Evolutionary conservation across 192 early-diverging fungal species (phyloP), one percentile per base, ranked within the genome.

Genomic region (Geranomyces variabilis): DNA sequence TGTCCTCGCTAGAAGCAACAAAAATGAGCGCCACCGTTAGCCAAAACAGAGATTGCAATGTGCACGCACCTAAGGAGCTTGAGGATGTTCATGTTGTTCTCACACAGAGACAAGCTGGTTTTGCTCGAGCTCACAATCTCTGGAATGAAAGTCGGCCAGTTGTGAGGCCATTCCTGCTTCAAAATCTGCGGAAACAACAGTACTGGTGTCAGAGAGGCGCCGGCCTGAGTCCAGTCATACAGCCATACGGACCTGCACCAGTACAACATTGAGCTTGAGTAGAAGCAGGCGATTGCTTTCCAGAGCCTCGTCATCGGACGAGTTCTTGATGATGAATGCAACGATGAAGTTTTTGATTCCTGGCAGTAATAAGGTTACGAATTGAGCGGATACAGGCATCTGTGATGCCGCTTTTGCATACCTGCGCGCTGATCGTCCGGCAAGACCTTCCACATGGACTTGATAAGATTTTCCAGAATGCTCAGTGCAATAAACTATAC

Each of bases 131-230:
- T 82, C 31, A 99, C 94, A 73, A 99, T 95, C 81, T 98, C 96
- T 21, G 97, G 93, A 71, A 99, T 98, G 75, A 99, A 99, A 29
- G 85, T 83, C 1, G 97, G 97, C 97, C 97, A 99, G 76, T 96
- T 95, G 75, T 94, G 93, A 14, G 97, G 97, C 97, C 97, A 99
- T 79, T 99, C 97, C 80, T 99, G 96, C 82, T 99, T 99, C 70
- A 99, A 78, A 57, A 99, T 97, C 93, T 94, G 70, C 24, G 36
- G 53, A 49, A 28, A 65, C 30, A 65, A 51, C 24, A 15, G 51
- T 53, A 6, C 3, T 41, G 36, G 22, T 3, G 17, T 69, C 28
- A 46, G n/a, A 4, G 71, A n/a, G 36, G 61, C 45, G 51, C 17
- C 4, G 51, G 46, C 46, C 17, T 9, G 24, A 53, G 4, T 6